phyloP scores from a whole-genome alignment of 164 flowering plant genomes.

The Platanus orientalis region DNA sequence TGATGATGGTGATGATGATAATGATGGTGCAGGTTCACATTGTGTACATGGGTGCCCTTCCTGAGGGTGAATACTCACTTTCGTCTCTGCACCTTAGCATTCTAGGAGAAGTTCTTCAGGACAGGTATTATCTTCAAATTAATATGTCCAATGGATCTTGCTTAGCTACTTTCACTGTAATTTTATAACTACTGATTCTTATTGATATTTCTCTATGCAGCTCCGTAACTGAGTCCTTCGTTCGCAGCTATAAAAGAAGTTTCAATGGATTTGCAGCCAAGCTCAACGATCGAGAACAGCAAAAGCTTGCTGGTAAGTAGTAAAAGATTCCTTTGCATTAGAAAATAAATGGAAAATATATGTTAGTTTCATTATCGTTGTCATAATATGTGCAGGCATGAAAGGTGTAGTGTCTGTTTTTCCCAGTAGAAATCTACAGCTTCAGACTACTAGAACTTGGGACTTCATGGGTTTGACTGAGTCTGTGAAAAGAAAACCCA shows the following conservation, averaged over 20 bases:
- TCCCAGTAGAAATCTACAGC: slow-evolving; percentile 24
- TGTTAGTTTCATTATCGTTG: not conserved
- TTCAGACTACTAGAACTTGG: slow-evolving; percentile 60
- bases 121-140: no score
- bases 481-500: slow-evolving; percentile 12
- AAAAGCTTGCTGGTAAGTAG: slow-evolving; percentile 20
- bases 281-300: slow-evolving; percentile 30
- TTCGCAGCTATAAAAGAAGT: slow-evolving; percentile 46
- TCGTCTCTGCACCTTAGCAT: no score
- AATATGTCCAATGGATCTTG: no score
- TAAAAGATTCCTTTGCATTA: not conserved
- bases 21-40: no score
- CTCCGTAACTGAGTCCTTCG: slow-evolving; percentile 22
- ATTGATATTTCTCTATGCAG: not conserved
- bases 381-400: slow-evolving; percentile 25
- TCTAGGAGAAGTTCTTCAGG: no score
- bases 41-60: no score
- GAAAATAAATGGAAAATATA: not conserved
- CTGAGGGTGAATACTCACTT: no score
- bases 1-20: no score
- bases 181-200: not conserved
- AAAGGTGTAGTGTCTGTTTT: slow-evolving; percentile 50
- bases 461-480: slow-evolving; percentile 35
- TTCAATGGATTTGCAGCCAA: slow-evolving; percentile 50
- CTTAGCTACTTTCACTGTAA: no score